phyloP scores from a whole-genome alignment of 805 yeast genomes.

The Ogataea henricii region DNA sequence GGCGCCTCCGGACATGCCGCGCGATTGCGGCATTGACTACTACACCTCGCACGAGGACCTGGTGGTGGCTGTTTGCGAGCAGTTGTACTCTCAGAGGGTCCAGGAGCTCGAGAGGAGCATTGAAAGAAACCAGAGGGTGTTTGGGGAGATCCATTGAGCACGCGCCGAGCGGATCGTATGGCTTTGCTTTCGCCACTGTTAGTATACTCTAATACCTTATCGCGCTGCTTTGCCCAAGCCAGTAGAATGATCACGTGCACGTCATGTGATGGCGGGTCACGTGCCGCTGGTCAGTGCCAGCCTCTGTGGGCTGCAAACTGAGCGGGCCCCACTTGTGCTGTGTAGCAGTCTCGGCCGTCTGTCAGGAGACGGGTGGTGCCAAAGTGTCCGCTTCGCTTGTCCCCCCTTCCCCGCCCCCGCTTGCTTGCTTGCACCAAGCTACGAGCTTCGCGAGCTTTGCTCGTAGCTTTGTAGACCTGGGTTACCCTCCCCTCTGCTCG shows the following conservation, averaged over 20 bases:
- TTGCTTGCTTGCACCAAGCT: background rate
- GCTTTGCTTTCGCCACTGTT: too few relatives aligned
- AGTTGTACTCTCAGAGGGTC: slow-evolving; percentile 23
- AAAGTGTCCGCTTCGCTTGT: too few relatives aligned
- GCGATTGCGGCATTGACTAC: slow-evolving; percentile 6
- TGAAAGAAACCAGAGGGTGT: slow-evolving; percentile 14
- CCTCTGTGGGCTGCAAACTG: too few relatives aligned
- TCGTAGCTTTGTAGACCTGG: background rate
- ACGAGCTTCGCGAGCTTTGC: background rate
- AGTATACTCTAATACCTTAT: too few relatives aligned
- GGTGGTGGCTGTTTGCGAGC: slow-evolving; percentile 27
- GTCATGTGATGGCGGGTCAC: too few relatives aligned
- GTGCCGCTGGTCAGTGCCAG: too few relatives aligned
- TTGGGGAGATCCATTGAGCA: slow-evolving; percentile 5
- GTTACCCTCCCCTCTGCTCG: background rate
- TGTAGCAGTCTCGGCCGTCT: too few relatives aligned
- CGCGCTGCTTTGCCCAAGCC: too few relatives aligned
- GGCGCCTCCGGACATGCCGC: background rate
- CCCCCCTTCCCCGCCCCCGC: background rate
- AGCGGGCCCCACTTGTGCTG: too few relatives aligned
- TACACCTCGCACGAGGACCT: slow-evolving; percentile 20
- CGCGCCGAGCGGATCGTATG: too few relatives aligned
- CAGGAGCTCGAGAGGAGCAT: slow-evolving; percentile 26
- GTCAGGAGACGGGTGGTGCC: too few relatives aligned
- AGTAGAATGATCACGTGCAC: too few relatives aligned